phyloP scores from a whole-genome alignment of 352 stramenopile species.

The Lagenidium giganteum region DNA sequence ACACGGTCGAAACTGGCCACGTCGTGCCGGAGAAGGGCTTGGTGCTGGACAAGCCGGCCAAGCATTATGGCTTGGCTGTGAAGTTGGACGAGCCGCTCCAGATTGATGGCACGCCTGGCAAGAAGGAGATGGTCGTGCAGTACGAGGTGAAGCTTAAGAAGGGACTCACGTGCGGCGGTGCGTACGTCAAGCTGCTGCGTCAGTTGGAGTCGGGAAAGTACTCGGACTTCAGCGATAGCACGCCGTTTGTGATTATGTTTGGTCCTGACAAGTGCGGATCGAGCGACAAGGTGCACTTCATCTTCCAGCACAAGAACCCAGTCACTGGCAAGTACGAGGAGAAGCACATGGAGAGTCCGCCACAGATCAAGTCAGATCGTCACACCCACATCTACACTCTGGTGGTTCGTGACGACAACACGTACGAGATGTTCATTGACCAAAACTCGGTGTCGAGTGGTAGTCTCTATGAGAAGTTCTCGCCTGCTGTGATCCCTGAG shows the following conservation, averaged over 20 bases:
- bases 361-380: conserved; percentile 78
- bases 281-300: conserved; percentile 94
- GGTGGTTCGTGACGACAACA: conserved; percentile 87
- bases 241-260: conserved; percentile 95
- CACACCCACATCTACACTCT: conserved; percentile 91
- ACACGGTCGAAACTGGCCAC: conserved; percentile 49
- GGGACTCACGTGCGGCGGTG: conserved; percentile 87
- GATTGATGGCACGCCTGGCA: conserved; percentile 57
- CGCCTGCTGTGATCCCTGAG: conserved; percentile 78
- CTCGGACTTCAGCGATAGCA: conserved; percentile 71
- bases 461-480: conserved; percentile 79
- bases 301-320: conserved; percentile 94
- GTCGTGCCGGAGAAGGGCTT: conserved; percentile 60
- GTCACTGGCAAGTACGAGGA: conserved; percentile 89
- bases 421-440: conserved; percentile 91
- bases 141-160: conserved; percentile 94
- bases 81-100: conserved; percentile 58
- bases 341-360: conserved; percentile 88
- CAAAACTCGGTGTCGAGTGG: conserved; percentile 76
- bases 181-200: conserved; percentile 92
- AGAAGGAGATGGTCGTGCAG: conserved; percentile 89
- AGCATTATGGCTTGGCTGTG: conserved; percentile 78
- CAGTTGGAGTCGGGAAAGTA: conserved; percentile 44
- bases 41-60: conserved; percentile 62
- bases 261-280: conserved; percentile 92